Evolutionary conservation across 129 eudicot genomes (phyloP).

Genomic region (Arctium lappa): DNA sequence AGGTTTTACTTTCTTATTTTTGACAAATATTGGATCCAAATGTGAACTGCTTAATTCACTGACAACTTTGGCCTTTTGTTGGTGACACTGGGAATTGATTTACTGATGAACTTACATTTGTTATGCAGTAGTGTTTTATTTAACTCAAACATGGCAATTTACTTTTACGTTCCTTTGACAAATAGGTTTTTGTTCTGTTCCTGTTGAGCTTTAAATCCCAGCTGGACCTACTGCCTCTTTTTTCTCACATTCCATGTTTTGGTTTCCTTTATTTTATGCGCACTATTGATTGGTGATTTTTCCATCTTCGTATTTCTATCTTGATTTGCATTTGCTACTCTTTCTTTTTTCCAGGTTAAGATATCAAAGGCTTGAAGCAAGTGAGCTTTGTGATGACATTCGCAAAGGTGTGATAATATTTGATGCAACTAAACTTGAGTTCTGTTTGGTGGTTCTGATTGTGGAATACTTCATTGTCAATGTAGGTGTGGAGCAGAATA

Average conservation of each 20-base stretch:
- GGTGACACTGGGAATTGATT: not conserved
- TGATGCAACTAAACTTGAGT: not conserved
- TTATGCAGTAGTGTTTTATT: not conserved
- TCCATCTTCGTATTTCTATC: not conserved
- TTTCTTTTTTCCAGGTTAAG: slow-evolving; percentile 18
- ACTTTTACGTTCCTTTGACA: not conserved
- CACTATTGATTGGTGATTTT: not conserved
- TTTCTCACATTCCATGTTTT: not conserved
- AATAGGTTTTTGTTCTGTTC: not conserved
- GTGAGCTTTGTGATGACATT: slow-evolving; percentile 24
- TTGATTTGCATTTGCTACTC: not conserved
- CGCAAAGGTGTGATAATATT: slow-evolving; percentile 36
- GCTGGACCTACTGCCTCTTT: not conserved
- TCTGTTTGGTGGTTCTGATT: slow-evolving; percentile 9
- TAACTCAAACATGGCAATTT: not conserved
- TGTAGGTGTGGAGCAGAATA: slow-evolving; percentile 24
- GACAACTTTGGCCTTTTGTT: not conserved
- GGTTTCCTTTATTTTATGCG: not conserved
- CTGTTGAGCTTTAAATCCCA: not conserved
- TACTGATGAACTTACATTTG: not conserved
- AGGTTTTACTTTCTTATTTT: not conserved
- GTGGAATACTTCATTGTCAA: slow-evolving; percentile 9
- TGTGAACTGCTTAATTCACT: not conserved
- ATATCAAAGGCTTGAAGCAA: slow-evolving; percentile 26
- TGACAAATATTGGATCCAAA: not conserved